phyloP scores from a whole-genome alignment of 164 flowering plant species.

The Protea cynaroides region DNA sequence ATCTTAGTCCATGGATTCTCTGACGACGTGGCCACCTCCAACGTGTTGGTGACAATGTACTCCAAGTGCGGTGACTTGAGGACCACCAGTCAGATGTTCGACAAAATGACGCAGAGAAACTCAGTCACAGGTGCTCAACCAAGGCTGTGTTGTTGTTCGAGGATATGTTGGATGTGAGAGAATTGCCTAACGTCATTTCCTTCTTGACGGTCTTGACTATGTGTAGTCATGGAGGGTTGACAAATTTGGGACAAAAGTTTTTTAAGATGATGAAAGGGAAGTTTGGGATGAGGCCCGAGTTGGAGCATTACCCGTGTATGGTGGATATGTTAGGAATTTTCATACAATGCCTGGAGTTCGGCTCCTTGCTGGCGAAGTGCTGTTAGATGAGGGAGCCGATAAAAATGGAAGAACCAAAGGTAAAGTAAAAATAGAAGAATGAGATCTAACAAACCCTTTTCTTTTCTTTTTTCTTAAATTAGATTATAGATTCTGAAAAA shows the following conservation, averaged over 20 bases:
- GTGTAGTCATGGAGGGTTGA: conserved; percentile 37
- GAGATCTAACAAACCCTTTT: too few relatives aligned
- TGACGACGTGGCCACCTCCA: conserved; percentile 9
- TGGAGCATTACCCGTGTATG: conserved; percentile 50
- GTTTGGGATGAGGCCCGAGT: conserved; percentile 35
- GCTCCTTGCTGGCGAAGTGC: too few relatives aligned
- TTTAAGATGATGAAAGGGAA: conserved; percentile 43
- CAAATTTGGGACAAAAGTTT: conserved; percentile 24
- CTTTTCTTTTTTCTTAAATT: too few relatives aligned
- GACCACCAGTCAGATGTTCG: conserved; percentile 36
- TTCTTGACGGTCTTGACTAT: conserved; percentile 36
- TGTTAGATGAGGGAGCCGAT: too few relatives aligned
- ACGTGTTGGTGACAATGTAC: conserved; percentile 37
- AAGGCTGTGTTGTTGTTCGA: conserved; percentile 38
- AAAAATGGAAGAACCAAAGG: too few relatives aligned
- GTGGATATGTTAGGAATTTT: conserved; percentile 52
- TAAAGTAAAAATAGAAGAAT: too few relatives aligned
- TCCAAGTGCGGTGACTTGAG: conserved; percentile 33
- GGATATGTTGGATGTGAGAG: conserved; percentile 30
- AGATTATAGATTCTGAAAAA: too few relatives aligned
- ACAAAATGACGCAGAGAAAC: conserved; percentile 33
- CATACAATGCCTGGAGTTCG: too few relatives aligned
- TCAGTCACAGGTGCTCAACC: conserved; percentile 19
- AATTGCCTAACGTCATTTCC: conserved; percentile 26
- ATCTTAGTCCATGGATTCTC: conserved; percentile 6